phyloP scores from a whole-genome alignment of 495 filamentous ascomycete species.

The Hypoxylon perforatum region DNA sequence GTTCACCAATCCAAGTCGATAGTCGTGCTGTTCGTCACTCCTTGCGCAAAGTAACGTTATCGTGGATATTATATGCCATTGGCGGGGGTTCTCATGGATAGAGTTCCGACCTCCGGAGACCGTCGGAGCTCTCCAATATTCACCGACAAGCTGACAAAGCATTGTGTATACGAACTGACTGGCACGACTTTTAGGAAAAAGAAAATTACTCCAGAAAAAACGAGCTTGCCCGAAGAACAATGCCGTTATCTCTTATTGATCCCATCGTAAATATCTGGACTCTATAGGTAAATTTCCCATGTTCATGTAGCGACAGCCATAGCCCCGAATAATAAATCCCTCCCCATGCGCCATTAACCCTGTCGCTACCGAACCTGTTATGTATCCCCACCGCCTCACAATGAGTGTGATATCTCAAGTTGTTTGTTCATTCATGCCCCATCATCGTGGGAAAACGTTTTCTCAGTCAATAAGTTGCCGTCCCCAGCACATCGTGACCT shows the following conservation, averaged over 20 bases:
- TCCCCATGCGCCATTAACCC: conserved; percentile 27
- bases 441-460: conserved; percentile 29
- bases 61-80: conserved; percentile 17
- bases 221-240: conserved; percentile 8
- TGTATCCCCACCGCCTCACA: conserved; percentile 14
- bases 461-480: conserved; percentile 43
- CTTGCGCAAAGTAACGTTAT: neutral
- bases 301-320: conserved; percentile 4
- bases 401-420: conserved; percentile 18
- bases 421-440: conserved; percentile 21
- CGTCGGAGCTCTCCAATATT: no score
- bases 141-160: no score
- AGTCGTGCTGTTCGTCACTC: neutral
- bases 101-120: conserved; percentile 30
- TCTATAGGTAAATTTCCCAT: conserved; percentile 24
- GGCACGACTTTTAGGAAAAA: no score
- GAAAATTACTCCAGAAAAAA: no score
- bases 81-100: conserved; percentile 2
- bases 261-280: conserved; percentile 25
- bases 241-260: conserved; percentile 19
- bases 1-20: neutral
- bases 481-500: conserved; percentile 32
- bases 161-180: no score
- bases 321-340: conserved; percentile 16
- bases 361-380: conserved; percentile 6